Evolutionary conservation across 2,329 filamentous ascomycete species (phyloP).

Genomic region (Colletotrichum endophyticum): DNA sequence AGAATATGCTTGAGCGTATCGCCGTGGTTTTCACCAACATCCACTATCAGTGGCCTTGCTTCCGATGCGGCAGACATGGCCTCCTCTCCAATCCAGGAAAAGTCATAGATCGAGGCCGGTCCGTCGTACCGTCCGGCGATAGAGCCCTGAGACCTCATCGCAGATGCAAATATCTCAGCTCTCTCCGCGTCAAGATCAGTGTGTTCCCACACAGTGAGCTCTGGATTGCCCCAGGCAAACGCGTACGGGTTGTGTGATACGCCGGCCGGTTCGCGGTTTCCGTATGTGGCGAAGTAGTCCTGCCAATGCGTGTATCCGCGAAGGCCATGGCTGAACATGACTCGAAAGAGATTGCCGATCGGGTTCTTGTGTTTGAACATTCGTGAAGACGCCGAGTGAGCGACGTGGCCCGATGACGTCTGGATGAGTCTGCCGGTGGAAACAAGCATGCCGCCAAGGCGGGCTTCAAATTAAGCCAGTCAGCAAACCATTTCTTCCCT

Average conservation of each 20-base stretch:
- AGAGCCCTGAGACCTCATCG: neutral
- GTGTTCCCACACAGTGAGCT: neutral
- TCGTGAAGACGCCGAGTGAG: neutral
- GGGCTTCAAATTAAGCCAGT: neutral
- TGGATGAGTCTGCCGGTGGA: neutral
- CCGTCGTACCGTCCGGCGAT: neutral
- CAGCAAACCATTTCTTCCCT: neutral
- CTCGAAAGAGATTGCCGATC: constrained; percentile 2
- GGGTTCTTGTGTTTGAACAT: constrained; percentile 7
- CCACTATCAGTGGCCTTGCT: constrained; percentile 28
- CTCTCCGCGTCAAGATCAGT: neutral
- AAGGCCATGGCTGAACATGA: constrained; percentile 6
- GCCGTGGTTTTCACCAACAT: constrained; percentile 35
- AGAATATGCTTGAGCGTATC: constrained; percentile 25
- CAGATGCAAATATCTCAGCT: neutral
- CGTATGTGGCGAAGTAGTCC: constrained; percentile 7
- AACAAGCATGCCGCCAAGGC: neutral
- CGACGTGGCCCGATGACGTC: neutral
- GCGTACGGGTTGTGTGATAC: neutral
- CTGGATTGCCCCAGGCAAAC: neutral
- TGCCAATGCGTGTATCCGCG: constrained; percentile 10
- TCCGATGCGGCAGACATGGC: neutral
- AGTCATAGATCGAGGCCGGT: constrained; percentile 27
- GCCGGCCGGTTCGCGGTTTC: neutral
- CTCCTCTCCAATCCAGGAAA: constrained; percentile 28